Evolutionary conservation across 495 filamentous ascomycete species (phyloP), one percentile per base, ranked within the genome.

Genomic region (Neurospora pannonica): DNA sequence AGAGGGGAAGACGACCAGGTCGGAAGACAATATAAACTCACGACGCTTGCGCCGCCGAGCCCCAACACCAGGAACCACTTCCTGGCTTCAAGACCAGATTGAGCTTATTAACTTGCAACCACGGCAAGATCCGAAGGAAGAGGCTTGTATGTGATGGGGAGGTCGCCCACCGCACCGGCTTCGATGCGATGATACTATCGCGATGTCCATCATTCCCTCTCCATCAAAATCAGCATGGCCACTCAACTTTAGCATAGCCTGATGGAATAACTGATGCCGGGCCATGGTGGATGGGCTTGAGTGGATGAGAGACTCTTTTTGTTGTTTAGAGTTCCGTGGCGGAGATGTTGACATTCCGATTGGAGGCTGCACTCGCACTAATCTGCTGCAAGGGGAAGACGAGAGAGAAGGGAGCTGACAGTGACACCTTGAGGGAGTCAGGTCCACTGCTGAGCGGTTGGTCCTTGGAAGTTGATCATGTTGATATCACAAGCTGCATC

Each of bases 71-170:
- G 15, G 54, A 67, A 34, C 28, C 54, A 67, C 54, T 67, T 34
- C 54, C 54, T 62, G 28, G 54, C 1, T 31, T 34, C 15, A 34
- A 9, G 3, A 19, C 28, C 54, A 34, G 54, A 28, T 62, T 34
- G 34, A 31, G 54, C 54, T 34, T 34, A 67, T 67, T 19, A 34
- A 67, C 6, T 67, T 19, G 54, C 28, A 67, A 67, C 54, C 28
- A 67, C 28, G 54, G 54, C 28, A 67, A 34, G 54, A 67, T 62
- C 24, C 54, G 54, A 62, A 3, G 72, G 71, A 73, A 76, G 70
- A 15, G 38, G 54, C 70, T 24, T 28, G 31, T 71, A 46, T 62
- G 38, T 74, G 31, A 38, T 38, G 72, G 28, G 24, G 72, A 71
- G 60, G 67, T 15, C 6, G 48, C 48, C 24, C 2, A 4, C 6